phyloP scores from a whole-genome alignment of 2,329 filamentous ascomycete species.

The Tolypocladium tropicale region DNA sequence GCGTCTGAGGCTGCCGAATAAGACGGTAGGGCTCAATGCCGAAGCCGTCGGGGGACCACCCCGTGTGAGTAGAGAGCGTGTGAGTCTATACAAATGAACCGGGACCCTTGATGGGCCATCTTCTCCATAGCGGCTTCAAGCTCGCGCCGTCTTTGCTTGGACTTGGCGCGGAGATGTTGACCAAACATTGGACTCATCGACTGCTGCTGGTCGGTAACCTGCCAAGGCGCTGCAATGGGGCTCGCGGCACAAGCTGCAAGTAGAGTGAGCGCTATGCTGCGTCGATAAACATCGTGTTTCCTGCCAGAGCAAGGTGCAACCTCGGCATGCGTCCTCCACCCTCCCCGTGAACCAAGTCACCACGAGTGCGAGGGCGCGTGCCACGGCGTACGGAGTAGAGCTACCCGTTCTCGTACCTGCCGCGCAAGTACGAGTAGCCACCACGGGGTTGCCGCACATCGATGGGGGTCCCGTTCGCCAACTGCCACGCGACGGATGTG shows the following conservation, averaged over 20 bases:
- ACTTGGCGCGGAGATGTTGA: neutral
- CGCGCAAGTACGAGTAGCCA: too few relatives aligned
- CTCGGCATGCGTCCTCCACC: too few relatives aligned
- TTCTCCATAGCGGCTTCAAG: neutral
- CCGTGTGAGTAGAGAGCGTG: neutral
- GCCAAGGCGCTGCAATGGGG: too few relatives aligned
- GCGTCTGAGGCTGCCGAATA: neutral
- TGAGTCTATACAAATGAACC: neutral
- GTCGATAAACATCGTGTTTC: too few relatives aligned
- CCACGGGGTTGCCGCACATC: neutral
- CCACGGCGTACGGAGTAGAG: neutral
- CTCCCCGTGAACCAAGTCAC: neutral
- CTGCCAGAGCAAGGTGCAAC: too few relatives aligned
- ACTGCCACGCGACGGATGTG: neutral
- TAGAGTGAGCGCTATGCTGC: too few relatives aligned
- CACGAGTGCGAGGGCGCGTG: too few relatives aligned
- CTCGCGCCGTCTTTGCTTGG: neutral
- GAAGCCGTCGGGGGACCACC: neutral
- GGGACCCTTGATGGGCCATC: neutral
- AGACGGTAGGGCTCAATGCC: neutral
- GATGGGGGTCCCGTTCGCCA: too few relatives aligned
- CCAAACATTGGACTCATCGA: neutral
- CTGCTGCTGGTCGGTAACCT: too few relatives aligned
- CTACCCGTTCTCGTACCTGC: neutral
- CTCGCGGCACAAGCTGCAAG: too few relatives aligned